Percentiles rank a stretch among this genome's conserved stretches.
Conservation (phyloP, 768 basidiomycete genomes). For the Infundibulicybe gibba region DNA sequence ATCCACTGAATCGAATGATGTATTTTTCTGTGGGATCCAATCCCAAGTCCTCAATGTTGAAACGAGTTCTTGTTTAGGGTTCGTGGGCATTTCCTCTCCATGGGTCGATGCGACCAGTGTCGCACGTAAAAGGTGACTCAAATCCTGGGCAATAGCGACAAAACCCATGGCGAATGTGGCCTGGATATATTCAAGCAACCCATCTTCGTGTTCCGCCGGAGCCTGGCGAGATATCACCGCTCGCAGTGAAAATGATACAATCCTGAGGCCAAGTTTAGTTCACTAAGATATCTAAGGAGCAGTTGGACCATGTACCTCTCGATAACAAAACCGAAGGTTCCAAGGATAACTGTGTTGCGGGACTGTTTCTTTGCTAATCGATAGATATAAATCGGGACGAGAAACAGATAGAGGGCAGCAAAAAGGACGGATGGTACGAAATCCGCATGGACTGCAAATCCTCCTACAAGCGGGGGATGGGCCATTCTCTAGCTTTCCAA, state of each 20-base stretch:
- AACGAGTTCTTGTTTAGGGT: neutral
- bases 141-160: constrained; percentile 11
- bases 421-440: constrained; percentile 41
- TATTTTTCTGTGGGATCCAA: constrained; percentile 6
- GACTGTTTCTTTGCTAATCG: constrained; percentile 30
- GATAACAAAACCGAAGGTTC: constrained; percentile 25
- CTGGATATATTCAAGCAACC: constrained; percentile 23
- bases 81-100: constrained; percentile 6
- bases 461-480: constrained; percentile 43
- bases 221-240: constrained; percentile 10
- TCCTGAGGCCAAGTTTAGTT: constrained; percentile 12
- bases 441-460: constrained; percentile 32
- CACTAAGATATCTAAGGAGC: neutral
- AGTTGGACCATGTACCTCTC: constrained; percentile 33
- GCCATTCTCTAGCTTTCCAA: constrained; percentile 5
- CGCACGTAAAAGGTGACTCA: constrained; percentile 11
- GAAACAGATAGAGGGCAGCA: constrained; percentile 30
- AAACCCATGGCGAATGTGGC: constrained; percentile 20
- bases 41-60: constrained; percentile 2
- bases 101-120: constrained; percentile 24
- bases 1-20: constrained; percentile 2
- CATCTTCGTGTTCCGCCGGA: constrained; percentile 3
- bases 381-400: constrained; percentile 31
- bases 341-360: constrained; percentile 28
- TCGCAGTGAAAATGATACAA: constrained; percentile 27